Base-by-base conservation (phyloP, 2,329 filamentous ascomycete species). In the Alternaria sp. region DNA sequence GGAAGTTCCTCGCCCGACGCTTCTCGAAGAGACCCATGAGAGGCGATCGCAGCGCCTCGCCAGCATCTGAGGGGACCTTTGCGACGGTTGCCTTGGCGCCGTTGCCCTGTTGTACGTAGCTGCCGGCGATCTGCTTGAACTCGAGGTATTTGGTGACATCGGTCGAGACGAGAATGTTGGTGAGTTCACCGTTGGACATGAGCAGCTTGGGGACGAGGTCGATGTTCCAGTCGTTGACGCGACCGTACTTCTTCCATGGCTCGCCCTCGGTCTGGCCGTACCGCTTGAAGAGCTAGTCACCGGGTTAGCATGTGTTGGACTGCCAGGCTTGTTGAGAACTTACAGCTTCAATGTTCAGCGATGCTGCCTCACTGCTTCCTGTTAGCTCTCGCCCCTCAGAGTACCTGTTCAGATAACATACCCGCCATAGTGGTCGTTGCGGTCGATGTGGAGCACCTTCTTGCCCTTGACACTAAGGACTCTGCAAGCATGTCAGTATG, bases 1-100 rank as follows among this genome's bases (percentile, higher is more conserved):
- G 88, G 84, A 98, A 99, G 82, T 90, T 91, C 89, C 97, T 96
- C 82, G 97, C 96, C 75, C 96, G 88, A 76, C 94, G 90, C 89
- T 99, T 99, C 87, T 99, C 96, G 69, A 97, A 97, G 64, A 98
- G 86, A 63, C 96, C 96, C 93, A 99, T 97, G 75, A 99, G 85
- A 55, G 94, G 94, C 55, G 95, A 98, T 77, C 91, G 89, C 75
- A 98, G 87, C 68, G 96, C 80, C 84, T 99, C 96, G 60, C 85
- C 88, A 47, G 95, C 93, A 83, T 97, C 94, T 58, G 94, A 96
- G 54, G 96, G 96, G 43, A 99, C 96, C 87, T 98, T 99, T 77
- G 95, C 95, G 66, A 98, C 92, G 47, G 93, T 97, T 60, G 93
- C 94, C 84, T 93, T 96, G 71, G 88, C 71, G n/a, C 89, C 89